Percentiles rank a stretch among this genome's conserved stretches.
phyloP scores from a whole-genome alignment of 192 early-diverging fungal species.

The Backusella sp. region DNA sequence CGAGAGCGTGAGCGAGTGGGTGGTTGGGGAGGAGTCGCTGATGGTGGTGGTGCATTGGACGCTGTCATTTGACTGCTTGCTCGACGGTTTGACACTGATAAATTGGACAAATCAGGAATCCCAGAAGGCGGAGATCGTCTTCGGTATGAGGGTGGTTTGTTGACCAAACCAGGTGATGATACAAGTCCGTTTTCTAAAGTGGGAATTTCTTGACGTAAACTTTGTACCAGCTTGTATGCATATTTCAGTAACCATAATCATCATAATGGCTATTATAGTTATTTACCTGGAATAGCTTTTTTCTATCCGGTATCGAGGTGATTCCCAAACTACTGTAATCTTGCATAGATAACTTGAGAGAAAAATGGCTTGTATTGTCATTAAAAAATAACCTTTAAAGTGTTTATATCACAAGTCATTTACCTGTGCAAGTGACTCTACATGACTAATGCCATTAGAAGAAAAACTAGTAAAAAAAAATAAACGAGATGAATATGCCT shows the following conservation, averaged over 20 bases:
- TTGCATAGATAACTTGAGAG: conserved; percentile 72
- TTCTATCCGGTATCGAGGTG: conserved; percentile 57
- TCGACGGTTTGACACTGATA: neutral
- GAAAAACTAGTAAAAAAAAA: conserved; percentile 43
- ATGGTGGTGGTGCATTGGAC: neutral
- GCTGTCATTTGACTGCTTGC: conserved; percentile 7
- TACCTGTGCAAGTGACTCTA: conserved; percentile 66
- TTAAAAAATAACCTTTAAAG: conserved; percentile 3
- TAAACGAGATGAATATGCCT: neutral
- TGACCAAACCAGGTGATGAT: conserved; percentile 15
- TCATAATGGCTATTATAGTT: neutral
- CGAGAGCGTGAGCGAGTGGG: conserved; percentile 19
- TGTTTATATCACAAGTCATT: neutral
- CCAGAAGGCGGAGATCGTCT: conserved; percentile 5
- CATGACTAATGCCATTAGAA: conserved; percentile 52
- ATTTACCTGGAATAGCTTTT: conserved; percentile 49
- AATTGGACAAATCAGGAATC: conserved; percentile 3
- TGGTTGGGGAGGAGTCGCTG: neutral
- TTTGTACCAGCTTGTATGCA: conserved; percentile 30
- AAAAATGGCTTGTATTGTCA: neutral
- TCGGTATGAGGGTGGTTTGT: neutral
- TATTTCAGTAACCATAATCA: neutral
- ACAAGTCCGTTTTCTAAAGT: conserved; percentile 37
- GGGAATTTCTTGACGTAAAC: conserved; percentile 38
- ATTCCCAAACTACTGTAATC: conserved; percentile 60